Conservation (phyloP, 2,329 filamentous ascomycete species). For the Colletotrichum magnum region DNA sequence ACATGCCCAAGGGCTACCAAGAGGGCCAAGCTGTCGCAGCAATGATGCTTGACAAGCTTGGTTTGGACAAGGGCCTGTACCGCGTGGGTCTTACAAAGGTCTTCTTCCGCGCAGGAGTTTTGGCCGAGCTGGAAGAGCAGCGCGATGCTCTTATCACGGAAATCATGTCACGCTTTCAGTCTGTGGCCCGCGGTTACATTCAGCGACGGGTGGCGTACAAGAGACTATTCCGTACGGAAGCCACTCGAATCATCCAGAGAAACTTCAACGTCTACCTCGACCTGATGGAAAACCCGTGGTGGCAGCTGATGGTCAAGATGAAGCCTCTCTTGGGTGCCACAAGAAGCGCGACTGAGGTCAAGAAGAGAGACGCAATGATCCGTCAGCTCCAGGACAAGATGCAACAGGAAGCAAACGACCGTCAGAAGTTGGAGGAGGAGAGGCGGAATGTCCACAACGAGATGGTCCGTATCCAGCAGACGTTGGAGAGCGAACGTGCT, state of each 20-base stretch:
- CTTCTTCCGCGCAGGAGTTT: conserved; percentile 95
- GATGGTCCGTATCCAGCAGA: conserved; percentile 91
- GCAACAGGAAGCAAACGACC: conserved; percentile 80
- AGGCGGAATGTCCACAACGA: conserved; percentile 88
- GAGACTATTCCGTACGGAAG: conserved; percentile 92
- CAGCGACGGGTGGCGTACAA: conserved; percentile 93
- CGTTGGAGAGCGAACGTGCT: conserved; percentile 94
- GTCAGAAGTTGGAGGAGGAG: conserved; percentile 90
- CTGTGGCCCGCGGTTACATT: conserved; percentile 89
- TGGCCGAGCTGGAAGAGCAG: conserved; percentile 97
- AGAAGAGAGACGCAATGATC: conserved; percentile 95
- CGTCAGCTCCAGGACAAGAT: conserved; percentile 88
- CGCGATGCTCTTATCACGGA: conserved; percentile 92
- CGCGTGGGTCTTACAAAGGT: conserved; percentile 97
- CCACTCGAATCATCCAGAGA: conserved; percentile 92
- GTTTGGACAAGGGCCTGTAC: conserved; percentile 87
- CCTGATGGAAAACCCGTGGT: conserved; percentile 95
- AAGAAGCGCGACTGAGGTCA: conserved; percentile 91
- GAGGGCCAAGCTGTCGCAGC: conserved; percentile 89
- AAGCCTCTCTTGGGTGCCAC: conserved; percentile 94
- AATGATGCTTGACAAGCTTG: conserved; percentile 90
- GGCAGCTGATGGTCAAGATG: conserved; percentile 95
- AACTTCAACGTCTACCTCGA: conserved; percentile 95
- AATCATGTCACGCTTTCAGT: conserved; percentile 95
- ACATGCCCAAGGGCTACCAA: conserved; percentile 90